Base-by-base conservation (phyloP, 179 eudicot species). In the Silene noctiflora region DNA sequence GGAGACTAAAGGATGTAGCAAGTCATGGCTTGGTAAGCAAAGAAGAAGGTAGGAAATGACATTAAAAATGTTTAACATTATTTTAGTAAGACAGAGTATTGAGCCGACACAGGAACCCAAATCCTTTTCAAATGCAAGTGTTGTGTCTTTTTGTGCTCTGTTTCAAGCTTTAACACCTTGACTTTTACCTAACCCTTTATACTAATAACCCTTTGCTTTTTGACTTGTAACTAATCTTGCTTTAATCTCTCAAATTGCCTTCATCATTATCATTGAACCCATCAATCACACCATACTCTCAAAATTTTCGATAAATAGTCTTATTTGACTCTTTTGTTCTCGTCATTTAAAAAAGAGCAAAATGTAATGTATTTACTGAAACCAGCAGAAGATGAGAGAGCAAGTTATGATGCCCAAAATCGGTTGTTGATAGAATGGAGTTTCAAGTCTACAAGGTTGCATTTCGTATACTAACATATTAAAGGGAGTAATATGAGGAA, bases 101-200 rank as follows among this genome's bases (percentile, higher is more conserved):
- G 20, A 69, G 58, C 74, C 67, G 71, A 53, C 71, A 75, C 60
- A 64, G 60, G 33, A 65, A 67, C 67, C 63, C 46, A 48, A 64
- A 75, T 65, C 71, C 72, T 29, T 24, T 72, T 72, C 75, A 29
- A 33, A 58, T 53, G 72, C 22, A 25, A 35, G 53, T 13, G n/a
- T 35, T 24, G 1, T 59, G 29, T n/a, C 58, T 59, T 59, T 69
- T 22, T 19, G 42, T 69, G 61, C 44, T 44, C 24, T 24, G 46
- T 67, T 42, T 69, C n/a, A 51, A 39, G 31, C 51, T 60, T 60
- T 25, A 8, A 14, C 42, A 21, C 12, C 59, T 19, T 59, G 51
- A 61, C 58, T 65, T 9, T 22, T 44, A 65, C 77, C 73, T 78
- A 72, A 74, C 73, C 51, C 71, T 67, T 65, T 22, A 25, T 19